Conservation (phyloP, 257 asterid species). For the Striga asiatica region DNA sequence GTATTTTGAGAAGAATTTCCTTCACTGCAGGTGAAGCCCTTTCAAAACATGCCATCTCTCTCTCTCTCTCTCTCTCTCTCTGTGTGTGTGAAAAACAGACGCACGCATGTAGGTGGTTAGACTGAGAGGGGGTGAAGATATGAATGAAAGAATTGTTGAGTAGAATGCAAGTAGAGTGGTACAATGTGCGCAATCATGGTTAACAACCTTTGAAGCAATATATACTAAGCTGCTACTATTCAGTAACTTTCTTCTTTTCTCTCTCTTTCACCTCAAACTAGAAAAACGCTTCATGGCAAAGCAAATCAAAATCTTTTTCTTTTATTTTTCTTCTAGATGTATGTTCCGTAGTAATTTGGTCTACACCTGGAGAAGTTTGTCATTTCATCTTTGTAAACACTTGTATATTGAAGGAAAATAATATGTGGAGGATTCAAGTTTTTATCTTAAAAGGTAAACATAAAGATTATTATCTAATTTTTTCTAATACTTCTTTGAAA, state of each 20-base stretch:
- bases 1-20: slow-evolving; percentile 61
- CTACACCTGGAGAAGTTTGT: too few relatives aligned
- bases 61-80: slow-evolving; percentile 10
- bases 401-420: too few relatives aligned
- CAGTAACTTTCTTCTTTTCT: not conserved
- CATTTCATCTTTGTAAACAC: too few relatives aligned
- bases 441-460: too few relatives aligned
- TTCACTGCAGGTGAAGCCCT: slow-evolving; percentile 80
- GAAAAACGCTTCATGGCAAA: slow-evolving; percentile 9
- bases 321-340: too few relatives aligned
- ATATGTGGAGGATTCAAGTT: too few relatives aligned
- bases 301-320: not conserved
- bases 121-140: slow-evolving; percentile 11
- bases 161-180: slow-evolving; percentile 35
- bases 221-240: not conserved
- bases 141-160: slow-evolving; percentile 25
- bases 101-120: slow-evolving; percentile 9
- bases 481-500: too few relatives aligned
- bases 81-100: slow-evolving; percentile 13
- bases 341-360: too few relatives aligned
- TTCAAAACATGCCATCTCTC: slow-evolving; percentile 60
- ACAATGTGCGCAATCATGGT: slow-evolving; percentile 48
- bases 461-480: too few relatives aligned
- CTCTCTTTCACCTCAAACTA: not conserved
- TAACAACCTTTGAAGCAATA: slow-evolving; percentile 29